Base-by-base conservation (phyloP, 73 alveolate genomes). In the Paramecium caudatum region DNA sequence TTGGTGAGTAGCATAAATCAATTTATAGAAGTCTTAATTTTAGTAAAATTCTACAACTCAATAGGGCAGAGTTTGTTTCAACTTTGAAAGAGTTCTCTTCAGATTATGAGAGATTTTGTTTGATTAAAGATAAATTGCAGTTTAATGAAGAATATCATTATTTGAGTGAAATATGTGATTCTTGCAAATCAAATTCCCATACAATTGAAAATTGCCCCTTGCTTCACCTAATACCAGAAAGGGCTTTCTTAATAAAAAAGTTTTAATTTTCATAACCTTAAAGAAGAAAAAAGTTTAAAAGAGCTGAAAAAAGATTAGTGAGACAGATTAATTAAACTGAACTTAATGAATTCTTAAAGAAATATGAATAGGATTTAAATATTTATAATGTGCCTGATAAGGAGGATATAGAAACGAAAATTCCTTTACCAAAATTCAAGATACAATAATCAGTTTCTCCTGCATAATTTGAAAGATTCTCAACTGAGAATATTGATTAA, bases 191-290 rank as follows among this genome's bases (percentile, higher is more conserved):
- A 5, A 12, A 5, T 30, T 21, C 37, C 33, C 93, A 86, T 21
- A 46, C 47, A 23, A 62, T 86, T 4, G 32, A 21, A 12, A 1
- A 27, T 41, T 86, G 93, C 21, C 87, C 90, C 6, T 39, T 78
- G 41, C 15, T 86, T 5, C 93, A 86, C 65, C 65, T 37, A 15
- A 86, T 41, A 10, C 87, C 93, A 16, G 34, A 61, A 47, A 62
- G 10, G 30, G 93, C 61, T 47, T 27, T 62, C 13, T 63, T 62
- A 19, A 37, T 86, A 17, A 62, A 62, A 15, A 39, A 81, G 5
- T 78, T n/a, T 27, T 43, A 32, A 25, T 86, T 41, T 30, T 12
- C 55, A 0, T 10, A 19, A n/a, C 19, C 36, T 10, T 23, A 86
- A 34, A 9, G 12, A 33, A 55, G 80, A 55, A 55, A 55, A 55